These are phyloP conservation scores for Nakazawaea anatomiae DNA, from an alignment of 805 yeast genomes.

Conservation along the genomic window DNA sequence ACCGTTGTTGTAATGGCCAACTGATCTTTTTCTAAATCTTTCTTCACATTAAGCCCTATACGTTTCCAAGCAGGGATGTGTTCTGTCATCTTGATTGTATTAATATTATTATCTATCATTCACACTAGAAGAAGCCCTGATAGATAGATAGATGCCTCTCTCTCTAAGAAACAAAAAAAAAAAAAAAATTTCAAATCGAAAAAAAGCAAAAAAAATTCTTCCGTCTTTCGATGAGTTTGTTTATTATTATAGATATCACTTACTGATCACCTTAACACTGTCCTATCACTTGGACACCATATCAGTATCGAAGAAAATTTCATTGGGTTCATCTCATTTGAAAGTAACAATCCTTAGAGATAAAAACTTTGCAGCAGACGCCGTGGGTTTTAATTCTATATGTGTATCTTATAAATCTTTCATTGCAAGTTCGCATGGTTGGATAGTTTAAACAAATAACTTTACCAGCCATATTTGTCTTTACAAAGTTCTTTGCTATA, in stretches of 20 bases:
- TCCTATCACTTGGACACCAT: too few relatives aligned
- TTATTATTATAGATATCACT: too few relatives aligned
- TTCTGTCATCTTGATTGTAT: conserved; percentile 11
- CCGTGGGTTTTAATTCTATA: background rate
- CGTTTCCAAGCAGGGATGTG: conserved; percentile 80
- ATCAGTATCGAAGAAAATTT: too few relatives aligned
- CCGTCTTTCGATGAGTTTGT: too few relatives aligned
- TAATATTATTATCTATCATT: background rate
- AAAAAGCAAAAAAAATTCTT: background rate
- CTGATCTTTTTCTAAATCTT: conserved; percentile 38
- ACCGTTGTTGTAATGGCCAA: conserved; percentile 38
- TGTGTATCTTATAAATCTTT: background rate
- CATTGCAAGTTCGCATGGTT: conserved; percentile 7
- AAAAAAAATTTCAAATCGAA: background rate
- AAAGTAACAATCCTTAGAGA: too few relatives aligned
- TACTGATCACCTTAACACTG: too few relatives aligned
- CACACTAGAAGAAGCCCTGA: background rate
- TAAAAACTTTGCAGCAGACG: too few relatives aligned
- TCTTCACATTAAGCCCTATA: conserved; percentile 60
- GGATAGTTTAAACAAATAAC: background rate
- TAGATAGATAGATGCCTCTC: too few relatives aligned
- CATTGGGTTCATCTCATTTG: too few relatives aligned
- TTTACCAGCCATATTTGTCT: conserved; percentile 4
- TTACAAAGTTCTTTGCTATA: conserved; percentile 15
- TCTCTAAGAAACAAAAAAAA: background rate